Evolutionary conservation across 331 rosid genomes (phyloP).

Genomic region (Phaseolus coccineus): DNA sequence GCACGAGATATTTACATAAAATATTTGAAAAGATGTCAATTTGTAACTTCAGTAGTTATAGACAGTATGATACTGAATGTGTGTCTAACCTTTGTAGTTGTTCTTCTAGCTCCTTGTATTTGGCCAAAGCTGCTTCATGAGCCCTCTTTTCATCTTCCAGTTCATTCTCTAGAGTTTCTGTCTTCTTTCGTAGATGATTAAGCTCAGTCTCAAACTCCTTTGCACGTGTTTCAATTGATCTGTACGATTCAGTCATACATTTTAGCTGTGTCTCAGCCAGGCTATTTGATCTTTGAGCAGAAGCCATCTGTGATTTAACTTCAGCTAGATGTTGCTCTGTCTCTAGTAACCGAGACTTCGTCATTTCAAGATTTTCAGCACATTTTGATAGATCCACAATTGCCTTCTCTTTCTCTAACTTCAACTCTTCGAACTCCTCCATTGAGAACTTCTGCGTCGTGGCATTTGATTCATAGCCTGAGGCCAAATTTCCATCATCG

Average conservation of each 20-base stretch:
- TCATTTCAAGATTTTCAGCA: conserved; percentile 77
- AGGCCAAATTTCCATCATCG: conserved; percentile 78
- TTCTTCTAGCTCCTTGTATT: conserved; percentile 80
- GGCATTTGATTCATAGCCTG: conserved; percentile 61
- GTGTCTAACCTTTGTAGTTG: conserved; percentile 77
- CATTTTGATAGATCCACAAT: conserved; percentile 68
- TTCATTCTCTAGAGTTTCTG: conserved; percentile 73
- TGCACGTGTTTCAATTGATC: conserved; percentile 86
- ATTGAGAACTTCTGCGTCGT: conserved; percentile 62
- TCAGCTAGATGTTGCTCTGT: conserved; percentile 92
- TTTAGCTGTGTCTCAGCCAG: conserved; percentile 92
- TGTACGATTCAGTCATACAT: conserved; percentile 97
- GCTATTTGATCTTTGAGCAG: conserved; percentile 85
- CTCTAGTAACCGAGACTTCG: conserved; percentile 75
- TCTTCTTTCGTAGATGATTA: conserved; percentile 69
- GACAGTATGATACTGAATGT: conserved; percentile 30
- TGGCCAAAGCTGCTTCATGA: conserved; percentile 71
- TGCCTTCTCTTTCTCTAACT: conserved; percentile 76
- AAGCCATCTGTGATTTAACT: conserved; percentile 79
- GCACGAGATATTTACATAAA: not conserved
- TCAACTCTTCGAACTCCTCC: conserved; percentile 74
- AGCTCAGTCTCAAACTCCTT: conserved; percentile 84
- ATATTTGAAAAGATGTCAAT: not conserved
- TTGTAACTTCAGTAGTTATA: conserved; percentile 8
- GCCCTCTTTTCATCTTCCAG: conserved; percentile 78